Evolutionary conservation across 1,284 basidiomycete species (phyloP).

Genomic region (Inonotus hispidus): DNA sequence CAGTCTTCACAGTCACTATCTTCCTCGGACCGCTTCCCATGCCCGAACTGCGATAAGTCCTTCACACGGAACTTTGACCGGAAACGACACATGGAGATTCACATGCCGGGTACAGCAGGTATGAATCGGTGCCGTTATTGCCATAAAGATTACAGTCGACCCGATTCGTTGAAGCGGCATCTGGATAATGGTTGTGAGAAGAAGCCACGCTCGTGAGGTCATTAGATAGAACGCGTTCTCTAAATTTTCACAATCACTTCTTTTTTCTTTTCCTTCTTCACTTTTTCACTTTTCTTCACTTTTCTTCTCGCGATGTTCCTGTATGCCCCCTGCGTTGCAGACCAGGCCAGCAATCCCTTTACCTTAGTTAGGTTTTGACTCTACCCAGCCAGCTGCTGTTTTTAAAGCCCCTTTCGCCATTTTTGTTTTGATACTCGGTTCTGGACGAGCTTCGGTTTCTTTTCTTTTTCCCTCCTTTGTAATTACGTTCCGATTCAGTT

Average conservation of each 20-base stretch:
- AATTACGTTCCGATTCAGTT: neutral
- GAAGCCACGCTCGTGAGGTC: slow-evolving; percentile 8
- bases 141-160: slow-evolving; percentile 66
- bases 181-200: slow-evolving; percentile 51
- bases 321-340: neutral
- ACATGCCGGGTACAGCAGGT: slow-evolving; percentile 53
- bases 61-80: slow-evolving; percentile 75
- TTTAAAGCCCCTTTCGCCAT: neutral
- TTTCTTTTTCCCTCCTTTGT: too few species aligned
- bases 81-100: slow-evolving; percentile 73
- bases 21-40: slow-evolving; percentile 50
- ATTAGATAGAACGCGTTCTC: neutral
- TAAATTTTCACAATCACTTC: neutral
- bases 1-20: slow-evolving; percentile 21
- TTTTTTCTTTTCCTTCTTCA: neutral
- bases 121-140: slow-evolving; percentile 63
- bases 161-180: slow-evolving; percentile 52
- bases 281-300: too few species aligned
- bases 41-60: slow-evolving; percentile 66
- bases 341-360: neutral
- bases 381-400: neutral
- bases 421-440: neutral
- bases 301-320: neutral
- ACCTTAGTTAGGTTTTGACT: neutral
- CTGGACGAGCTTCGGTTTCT: neutral